Evolutionary conservation across 192 early-diverging fungal species (phyloP).

Genomic region (Linnemannia schmuckeri): DNA sequence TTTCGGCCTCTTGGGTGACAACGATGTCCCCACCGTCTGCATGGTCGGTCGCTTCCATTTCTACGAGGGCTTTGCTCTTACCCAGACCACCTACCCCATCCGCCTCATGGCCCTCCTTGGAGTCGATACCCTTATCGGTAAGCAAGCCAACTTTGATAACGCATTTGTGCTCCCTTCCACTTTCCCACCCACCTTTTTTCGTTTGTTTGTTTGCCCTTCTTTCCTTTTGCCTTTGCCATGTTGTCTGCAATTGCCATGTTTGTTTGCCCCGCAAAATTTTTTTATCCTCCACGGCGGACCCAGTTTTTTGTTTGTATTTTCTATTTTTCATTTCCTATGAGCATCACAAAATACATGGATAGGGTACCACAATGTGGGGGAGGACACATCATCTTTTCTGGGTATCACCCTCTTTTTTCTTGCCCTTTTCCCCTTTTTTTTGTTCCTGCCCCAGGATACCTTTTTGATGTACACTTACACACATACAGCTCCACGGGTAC

Average conservation of each 20-base stretch:
- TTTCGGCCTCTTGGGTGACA: conserved; percentile 84
- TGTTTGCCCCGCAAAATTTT: conserved; percentile 4
- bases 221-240: neutral
- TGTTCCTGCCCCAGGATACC: neutral
- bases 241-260: neutral
- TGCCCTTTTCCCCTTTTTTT: too few relatives aligned
- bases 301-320: conserved; percentile 12
- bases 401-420: neutral
- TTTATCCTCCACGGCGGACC: neutral
- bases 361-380: conserved; percentile 3
- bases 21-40: conserved; percentile 73
- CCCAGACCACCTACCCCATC: conserved; percentile 86
- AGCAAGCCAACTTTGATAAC: conserved; percentile 12
- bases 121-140: conserved; percentile 77
- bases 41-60: conserved; percentile 93
- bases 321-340: neutral
- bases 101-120: conserved; percentile 89
- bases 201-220: neutral
- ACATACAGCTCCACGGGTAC: neutral
- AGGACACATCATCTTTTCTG: neutral
- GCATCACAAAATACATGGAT: neutral
- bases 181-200: neutral
- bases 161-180: neutral
- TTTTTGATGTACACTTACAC: neutral
- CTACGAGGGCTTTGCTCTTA: conserved; percentile 89